These are phyloP conservation scores for Podaxis sp. DNA, from an alignment of 768 basidiomycete species.

Conservation along the genomic window DNA sequence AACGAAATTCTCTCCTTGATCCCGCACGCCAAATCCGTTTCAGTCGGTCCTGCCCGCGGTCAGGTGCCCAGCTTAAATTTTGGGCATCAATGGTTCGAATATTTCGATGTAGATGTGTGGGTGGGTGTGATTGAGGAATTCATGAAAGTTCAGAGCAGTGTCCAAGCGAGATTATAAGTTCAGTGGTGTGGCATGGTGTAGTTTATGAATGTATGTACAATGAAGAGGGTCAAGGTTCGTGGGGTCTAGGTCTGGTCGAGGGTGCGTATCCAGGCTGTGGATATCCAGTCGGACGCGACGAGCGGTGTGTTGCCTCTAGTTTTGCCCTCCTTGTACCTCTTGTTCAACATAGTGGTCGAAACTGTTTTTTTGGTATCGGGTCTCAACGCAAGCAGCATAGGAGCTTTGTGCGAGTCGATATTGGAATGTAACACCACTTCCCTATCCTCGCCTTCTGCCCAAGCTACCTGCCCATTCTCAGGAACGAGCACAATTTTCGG, in stretches of 20 bases:
- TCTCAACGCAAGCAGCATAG: not conserved
- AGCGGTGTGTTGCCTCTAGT: not conserved
- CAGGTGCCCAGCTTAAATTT: too few relatives aligned
- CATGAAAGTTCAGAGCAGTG: not conserved
- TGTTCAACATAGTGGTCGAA: not conserved
- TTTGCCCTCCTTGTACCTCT: slow-evolving; percentile 12
- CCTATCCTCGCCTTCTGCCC: not conserved
- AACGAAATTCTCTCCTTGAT: not conserved
- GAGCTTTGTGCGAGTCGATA: not conserved
- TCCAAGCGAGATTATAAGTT: not conserved
- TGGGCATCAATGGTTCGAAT: too few relatives aligned
- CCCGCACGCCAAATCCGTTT: not conserved
- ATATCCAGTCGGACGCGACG: slow-evolving; percentile 40
- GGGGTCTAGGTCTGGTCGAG: not conserved
- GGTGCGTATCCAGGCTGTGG: slow-evolving; percentile 31
- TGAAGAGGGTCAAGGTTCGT: too few relatives aligned
- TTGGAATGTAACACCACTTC: slow-evolving; percentile 4
- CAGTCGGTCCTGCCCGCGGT: too few relatives aligned
- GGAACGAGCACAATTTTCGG: slow-evolving; percentile 9
- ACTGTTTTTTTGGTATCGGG: not conserved
- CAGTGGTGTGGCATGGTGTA: not conserved
- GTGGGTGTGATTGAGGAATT: slow-evolving; percentile 36
- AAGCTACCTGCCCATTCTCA: not conserved
- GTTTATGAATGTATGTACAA: too few relatives aligned
- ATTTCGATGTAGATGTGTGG: slow-evolving; percentile 28